Evolutionary conservation across 257 asterid species (phyloP).

Genomic region (Solanum okadae): DNA sequence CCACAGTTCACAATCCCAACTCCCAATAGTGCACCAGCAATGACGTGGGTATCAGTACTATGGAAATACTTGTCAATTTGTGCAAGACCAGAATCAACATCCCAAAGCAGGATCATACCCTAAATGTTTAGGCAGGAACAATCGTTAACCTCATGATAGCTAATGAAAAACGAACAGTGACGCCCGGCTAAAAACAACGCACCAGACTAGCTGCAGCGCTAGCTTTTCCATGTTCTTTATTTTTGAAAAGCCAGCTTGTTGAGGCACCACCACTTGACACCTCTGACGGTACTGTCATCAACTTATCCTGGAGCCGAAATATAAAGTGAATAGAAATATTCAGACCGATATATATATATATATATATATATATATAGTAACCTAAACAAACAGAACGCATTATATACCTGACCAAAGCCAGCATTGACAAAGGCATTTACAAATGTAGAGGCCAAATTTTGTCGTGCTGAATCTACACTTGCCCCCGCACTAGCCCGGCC

Average conservation of each 20-base stretch:
- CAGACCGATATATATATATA: neutral
- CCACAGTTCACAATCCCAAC: slow-evolving; percentile 87
- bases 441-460: slow-evolving; percentile 95
- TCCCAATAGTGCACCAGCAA: slow-evolving; percentile 83
- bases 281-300: slow-evolving; percentile 81
- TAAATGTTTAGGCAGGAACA: slow-evolving; percentile 11
- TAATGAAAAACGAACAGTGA: neutral
- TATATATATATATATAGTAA: neutral
- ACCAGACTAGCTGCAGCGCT: slow-evolving; percentile 99
- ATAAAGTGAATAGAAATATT: neutral
- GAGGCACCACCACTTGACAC: slow-evolving; percentile 63
- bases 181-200: neutral
- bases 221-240: slow-evolving; percentile 89
- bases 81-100: slow-evolving; percentile 88
- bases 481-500: slow-evolving; percentile 91
- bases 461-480: slow-evolving; percentile 91
- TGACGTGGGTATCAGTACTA: slow-evolving; percentile 61
- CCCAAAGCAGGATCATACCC: slow-evolving; percentile 99
- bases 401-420: slow-evolving; percentile 85
- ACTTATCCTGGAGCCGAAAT: slow-evolving; percentile 51
- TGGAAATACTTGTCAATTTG: slow-evolving; percentile 93
- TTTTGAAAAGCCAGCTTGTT: slow-evolving; percentile 89
- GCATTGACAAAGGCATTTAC: slow-evolving; percentile 98
- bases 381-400: neutral
- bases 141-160: neutral